Base-by-base conservation (phyloP, 2,329 filamentous ascomycete genomes). In the Geoglossum cookeanum region DNA sequence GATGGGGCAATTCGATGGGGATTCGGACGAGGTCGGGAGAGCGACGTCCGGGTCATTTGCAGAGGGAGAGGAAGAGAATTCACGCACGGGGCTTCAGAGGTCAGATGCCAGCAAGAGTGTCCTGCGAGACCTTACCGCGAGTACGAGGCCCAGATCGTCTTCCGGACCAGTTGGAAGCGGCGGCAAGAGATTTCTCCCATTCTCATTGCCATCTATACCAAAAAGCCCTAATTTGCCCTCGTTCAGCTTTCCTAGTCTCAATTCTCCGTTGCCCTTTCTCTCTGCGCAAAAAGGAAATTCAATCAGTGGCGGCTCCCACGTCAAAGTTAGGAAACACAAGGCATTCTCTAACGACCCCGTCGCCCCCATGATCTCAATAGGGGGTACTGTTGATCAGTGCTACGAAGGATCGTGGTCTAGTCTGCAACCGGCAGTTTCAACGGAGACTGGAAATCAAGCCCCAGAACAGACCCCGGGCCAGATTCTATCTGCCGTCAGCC, bases 1-100 rank as follows among this genome's bases (percentile, higher is more conserved):
- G 2, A 47, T 59, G 2, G 65, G 68, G 44, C 69, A 68, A 55
- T 67, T 72, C 55, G 61, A 64, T 9, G 58, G 63, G 58, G 65
- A 59, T 48, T 65, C 66, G 57, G 66, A 63, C 30, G 61, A 56
- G 13, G 39, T 15, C 39, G 4, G n/a, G 39, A 15, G 13, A 15
- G 6, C n/a, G 11, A 15, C 39, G 4, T 4, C 39, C 1, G 13
- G 39, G 13, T 15, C 13, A 15, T 15, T 42, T 42, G 13, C 39
- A 15, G 39, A 42, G 39, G 54, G 58, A 55, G 27, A 55, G 56
- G 48, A 47, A 59, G 60, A 60, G 59, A 59, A 56, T 54, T 39
- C 37, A 9, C 53, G 60, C 11, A 60, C 56, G 42, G 7, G 51
- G 3, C 59, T 61, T 42, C 58, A 60, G 58, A 57, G 27, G 30